These are phyloP conservation scores for Chlorella sp. DNA, from an alignment of 139 green algal genomes.

Conservation along the genomic window DNA sequence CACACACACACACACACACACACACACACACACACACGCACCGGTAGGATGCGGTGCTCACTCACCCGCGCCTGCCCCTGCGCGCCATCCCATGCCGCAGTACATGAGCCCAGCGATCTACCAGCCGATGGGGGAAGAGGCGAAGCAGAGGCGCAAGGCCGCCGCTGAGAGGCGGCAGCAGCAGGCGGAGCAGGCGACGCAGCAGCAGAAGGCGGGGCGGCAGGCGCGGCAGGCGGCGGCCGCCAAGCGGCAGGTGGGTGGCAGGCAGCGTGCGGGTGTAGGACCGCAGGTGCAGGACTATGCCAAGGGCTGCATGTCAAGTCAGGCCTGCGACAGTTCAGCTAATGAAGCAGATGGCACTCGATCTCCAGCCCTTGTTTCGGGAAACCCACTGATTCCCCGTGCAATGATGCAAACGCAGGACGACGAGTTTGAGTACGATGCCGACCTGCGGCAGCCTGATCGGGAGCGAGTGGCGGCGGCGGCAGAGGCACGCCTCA, in stretches of 20 bases:
- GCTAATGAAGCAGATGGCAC: too few species aligned
- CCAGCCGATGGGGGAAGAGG: neutral
- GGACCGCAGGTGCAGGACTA: too few species aligned
- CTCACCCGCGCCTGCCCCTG: too few species aligned
- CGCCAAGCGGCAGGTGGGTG: neutral
- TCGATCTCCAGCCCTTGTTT: too few species aligned
- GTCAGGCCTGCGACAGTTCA: too few species aligned
- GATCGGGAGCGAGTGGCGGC: neutral
- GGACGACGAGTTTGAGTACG: too few species aligned
- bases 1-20: too few species aligned
- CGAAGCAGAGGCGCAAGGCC: neutral
- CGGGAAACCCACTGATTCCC: neutral
- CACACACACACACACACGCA: too few species aligned
- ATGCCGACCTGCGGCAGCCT: too few species aligned
- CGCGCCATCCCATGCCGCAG: neutral
- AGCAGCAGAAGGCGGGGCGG: neutral
- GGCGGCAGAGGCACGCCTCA: neutral
- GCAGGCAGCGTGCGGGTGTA: too few species aligned
- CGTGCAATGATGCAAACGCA: neutral
- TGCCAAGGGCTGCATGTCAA: too few species aligned
- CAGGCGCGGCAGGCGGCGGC: constrained; percentile 2
- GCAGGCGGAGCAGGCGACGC: neutral
- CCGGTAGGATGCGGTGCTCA: too few species aligned
- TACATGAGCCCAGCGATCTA: neutral
- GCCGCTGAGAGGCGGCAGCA: neutral